A percentile compares a stretch with the other conserved stretches of the same genome.
These are phyloP conservation scores for Sporobolomyces phaffii DNA, from an alignment of 768 basidiomycete species.

Conservation along the genomic window DNA sequence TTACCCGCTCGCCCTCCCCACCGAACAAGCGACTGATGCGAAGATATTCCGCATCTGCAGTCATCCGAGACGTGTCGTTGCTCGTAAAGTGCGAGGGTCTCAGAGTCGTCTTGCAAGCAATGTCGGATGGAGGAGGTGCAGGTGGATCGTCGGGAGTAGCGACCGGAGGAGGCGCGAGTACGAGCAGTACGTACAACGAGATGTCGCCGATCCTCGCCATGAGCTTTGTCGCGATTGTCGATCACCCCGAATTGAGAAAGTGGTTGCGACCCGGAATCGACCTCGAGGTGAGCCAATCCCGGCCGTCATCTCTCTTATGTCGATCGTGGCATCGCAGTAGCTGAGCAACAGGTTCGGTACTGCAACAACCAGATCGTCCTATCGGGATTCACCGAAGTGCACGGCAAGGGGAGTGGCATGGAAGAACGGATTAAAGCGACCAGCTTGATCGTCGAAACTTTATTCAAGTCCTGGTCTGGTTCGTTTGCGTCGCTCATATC, in stretches of 20 bases:
- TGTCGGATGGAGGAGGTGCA: slow-evolving; percentile 56
- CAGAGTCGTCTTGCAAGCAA: slow-evolving; percentile 71
- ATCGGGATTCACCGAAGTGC: slow-evolving; percentile 84
- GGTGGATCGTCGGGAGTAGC: slow-evolving; percentile 53
- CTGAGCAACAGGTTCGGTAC: too few species aligned
- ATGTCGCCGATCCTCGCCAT: slow-evolving; percentile 59
- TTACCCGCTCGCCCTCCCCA: too few species aligned
- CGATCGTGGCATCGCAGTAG: not conserved
- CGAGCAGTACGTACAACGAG: slow-evolving; percentile 19
- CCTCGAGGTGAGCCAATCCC: slow-evolving; percentile 60
- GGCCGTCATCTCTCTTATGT: not conserved
- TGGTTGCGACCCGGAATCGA: slow-evolving; percentile 76
- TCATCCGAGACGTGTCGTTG: slow-evolving; percentile 78
- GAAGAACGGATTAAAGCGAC: slow-evolving; percentile 72
- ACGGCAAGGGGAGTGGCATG: slow-evolving; percentile 73
- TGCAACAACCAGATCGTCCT: slow-evolving; percentile 63
- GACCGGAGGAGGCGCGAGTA: not conserved
- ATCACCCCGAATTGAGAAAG: slow-evolving; percentile 72
- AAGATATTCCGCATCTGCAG: too few species aligned
- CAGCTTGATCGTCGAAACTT: slow-evolving; percentile 68
- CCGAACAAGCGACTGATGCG: too few species aligned
- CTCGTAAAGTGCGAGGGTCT: slow-evolving; percentile 75
- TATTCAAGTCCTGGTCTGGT: slow-evolving; percentile 94
- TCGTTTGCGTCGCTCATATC: too few species aligned
- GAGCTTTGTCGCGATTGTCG: slow-evolving; percentile 73